Evolutionary conservation across 176 grass and related monocot genomes (phyloP).

Genomic region (Elaeis guineensis): DNA sequence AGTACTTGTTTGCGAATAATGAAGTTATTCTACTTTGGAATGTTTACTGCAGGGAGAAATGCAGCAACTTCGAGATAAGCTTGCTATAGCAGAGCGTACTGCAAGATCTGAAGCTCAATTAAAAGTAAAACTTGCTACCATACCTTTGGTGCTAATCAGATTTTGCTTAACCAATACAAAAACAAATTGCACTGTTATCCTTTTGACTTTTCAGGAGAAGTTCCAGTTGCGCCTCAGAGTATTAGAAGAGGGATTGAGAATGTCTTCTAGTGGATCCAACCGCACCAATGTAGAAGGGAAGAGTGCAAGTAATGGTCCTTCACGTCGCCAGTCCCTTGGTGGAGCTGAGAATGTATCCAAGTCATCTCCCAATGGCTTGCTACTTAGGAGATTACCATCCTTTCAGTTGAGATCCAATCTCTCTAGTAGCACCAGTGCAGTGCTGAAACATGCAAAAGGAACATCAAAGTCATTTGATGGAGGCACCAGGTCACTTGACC

Average conservation of each 20-base stretch:
- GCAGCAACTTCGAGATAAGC: conserved; percentile 94
- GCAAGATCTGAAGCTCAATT: conserved; percentile 80
- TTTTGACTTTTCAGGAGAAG: conserved; percentile 58
- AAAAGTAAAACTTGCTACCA: conserved; percentile 40
- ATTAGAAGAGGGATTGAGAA: conserved; percentile 84
- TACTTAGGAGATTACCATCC: conserved; percentile 72
- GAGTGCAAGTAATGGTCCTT: conserved; percentile 42
- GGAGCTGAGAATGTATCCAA: conserved; percentile 69
- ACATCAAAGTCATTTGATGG: conserved; percentile 85
- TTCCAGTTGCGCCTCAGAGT: conserved; percentile 76
- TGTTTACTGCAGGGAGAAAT: conserved; percentile 68
- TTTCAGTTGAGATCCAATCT: conserved; percentile 64
- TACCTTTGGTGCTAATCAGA: no score
- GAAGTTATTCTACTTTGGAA: neutral
- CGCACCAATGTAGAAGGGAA: conserved; percentile 55
- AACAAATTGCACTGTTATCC: neutral
- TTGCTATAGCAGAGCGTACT: conserved; percentile 73
- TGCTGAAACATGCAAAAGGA: conserved; percentile 69
- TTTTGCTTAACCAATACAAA: no score
- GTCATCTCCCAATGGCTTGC: conserved; percentile 36
- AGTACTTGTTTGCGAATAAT: no score
- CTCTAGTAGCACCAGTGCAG: conserved; percentile 57
- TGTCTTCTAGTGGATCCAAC: conserved; percentile 38
- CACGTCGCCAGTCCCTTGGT: conserved; percentile 72
- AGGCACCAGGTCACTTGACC: conserved; percentile 56